A percentile compares a stretch with the other conserved stretches of the same genome.
These are phyloP conservation scores for Amphichorda felina DNA, from an alignment of 2,329 filamentous ascomycete genomes.

Conservation along the genomic window DNA sequence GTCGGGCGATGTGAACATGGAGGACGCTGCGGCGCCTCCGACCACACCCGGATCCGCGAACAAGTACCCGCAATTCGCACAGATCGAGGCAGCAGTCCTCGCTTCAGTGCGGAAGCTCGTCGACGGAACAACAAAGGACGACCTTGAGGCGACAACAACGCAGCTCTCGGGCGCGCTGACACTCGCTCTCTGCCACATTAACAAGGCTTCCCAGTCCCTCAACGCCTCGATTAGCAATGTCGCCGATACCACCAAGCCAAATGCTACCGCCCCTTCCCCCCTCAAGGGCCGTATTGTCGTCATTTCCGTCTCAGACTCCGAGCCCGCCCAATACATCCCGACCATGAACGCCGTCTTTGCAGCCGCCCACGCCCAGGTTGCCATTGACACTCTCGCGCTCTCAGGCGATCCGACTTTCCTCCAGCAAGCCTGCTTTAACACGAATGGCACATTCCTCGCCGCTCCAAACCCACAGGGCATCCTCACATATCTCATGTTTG, in stretches of 20 bases:
- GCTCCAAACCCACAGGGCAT: constrained; percentile 54
- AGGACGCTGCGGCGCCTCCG: constrained; percentile 24
- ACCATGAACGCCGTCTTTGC: constrained; percentile 99
- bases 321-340: constrained; percentile 87
- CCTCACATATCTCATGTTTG: constrained; percentile 90
- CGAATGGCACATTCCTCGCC: constrained; percentile 42
- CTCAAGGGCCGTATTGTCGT: constrained; percentile 63
- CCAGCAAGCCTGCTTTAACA: constrained; percentile 70
- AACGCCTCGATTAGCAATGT: constrained; percentile 39
- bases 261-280: constrained; percentile 15
- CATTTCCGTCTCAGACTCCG: constrained; percentile 73
- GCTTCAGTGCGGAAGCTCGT: constrained; percentile 65
- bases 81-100: constrained; percentile 74
- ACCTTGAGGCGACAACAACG: constrained; percentile 66
- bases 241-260: constrained; percentile 21
- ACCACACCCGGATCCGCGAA: constrained; percentile 43
- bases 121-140: constrained; percentile 48
- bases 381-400: constrained; percentile 84
- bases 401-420: constrained; percentile 81
- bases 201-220: constrained; percentile 62
- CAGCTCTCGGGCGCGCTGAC: constrained; percentile 87
- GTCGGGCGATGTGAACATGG: constrained; percentile 48
- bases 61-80: constrained; percentile 86
- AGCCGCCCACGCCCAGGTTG: constrained; percentile 75
- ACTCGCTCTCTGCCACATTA: constrained; percentile 79